phyloP scores from a whole-genome alignment of 2,329 filamentous ascomycete species.

The Scytalidium sp. region DNA sequence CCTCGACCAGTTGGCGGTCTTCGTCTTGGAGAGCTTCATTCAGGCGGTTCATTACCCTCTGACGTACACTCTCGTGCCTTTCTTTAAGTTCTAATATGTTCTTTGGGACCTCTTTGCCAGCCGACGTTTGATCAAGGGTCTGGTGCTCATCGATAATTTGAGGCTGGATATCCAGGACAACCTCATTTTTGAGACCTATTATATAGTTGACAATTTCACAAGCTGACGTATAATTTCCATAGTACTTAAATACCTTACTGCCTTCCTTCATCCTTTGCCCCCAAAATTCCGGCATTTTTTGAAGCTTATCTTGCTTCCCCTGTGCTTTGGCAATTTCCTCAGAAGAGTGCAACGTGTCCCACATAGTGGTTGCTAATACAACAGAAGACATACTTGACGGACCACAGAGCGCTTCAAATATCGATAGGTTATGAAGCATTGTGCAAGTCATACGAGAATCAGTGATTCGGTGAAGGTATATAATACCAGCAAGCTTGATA shows the following conservation, averaged over 20 bases:
- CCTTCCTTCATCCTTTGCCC: no score
- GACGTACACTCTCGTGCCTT: no score
- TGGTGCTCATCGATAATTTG: conserved; percentile 2
- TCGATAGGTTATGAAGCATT: conserved; percentile 29
- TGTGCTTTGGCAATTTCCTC: no score
- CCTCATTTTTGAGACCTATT: not conserved
- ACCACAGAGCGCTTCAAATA: conserved; percentile 38
- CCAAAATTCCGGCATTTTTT: no score
- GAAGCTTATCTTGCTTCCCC: no score
- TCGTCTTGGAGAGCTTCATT: no score
- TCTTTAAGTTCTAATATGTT: no score
- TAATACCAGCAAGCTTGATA: conserved; percentile 24
- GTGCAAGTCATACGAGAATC: conserved; percentile 31
- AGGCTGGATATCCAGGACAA: conserved; percentile 1
- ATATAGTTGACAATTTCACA: conserved; percentile 1
- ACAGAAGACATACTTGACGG: conserved; percentile 26
- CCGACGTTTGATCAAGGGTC: conserved; percentile 1
- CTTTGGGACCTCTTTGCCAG: no score
- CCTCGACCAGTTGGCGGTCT: no score
- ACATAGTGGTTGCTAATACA: conserved; percentile 34
- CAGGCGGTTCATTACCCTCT: no score
- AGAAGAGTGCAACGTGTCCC: no score
- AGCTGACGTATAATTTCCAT: conserved; percentile 3
- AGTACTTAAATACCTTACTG: no score
- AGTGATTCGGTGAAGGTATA: conserved; percentile 36